Evolutionary conservation across 257 asterid species (phyloP).

Genomic region (Buddleja alternifolia): DNA sequence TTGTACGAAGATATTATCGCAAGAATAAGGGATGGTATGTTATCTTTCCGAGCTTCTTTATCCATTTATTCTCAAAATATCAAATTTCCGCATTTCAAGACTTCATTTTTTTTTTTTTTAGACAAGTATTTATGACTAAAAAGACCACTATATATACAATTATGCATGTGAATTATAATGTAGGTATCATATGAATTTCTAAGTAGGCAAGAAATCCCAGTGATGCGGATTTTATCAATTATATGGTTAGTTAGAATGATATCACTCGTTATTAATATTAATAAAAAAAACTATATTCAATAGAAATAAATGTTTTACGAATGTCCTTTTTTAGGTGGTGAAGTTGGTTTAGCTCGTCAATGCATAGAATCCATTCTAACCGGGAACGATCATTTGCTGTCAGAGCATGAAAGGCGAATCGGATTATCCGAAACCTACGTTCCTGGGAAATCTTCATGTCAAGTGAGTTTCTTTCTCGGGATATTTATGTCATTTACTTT

Average conservation of each 20-base stretch:
- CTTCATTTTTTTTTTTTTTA: not conserved
- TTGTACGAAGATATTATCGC: slow-evolving; percentile 33
- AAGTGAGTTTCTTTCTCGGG: slow-evolving; percentile 36
- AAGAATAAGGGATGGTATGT: slow-evolving; percentile 44
- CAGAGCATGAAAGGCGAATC: slow-evolving; percentile 18
- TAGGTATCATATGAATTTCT: not conserved
- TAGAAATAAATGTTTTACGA: not conserved
- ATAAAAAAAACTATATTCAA: too few relatives aligned
- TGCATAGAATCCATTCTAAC: slow-evolving; percentile 29
- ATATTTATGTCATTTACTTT: not conserved
- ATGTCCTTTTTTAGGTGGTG: slow-evolving; percentile 29
- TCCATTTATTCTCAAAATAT: not conserved
- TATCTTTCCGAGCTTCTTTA: slow-evolving; percentile 11
- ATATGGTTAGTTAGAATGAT: too few relatives aligned
- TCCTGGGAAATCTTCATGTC: slow-evolving; percentile 43
- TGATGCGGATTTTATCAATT: too few relatives aligned
- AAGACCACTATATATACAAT: not conserved
- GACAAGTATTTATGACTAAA: not conserved
- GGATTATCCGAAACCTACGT: slow-evolving; percentile 24
- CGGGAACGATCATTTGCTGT: slow-evolving; percentile 14
- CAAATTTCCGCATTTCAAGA: not conserved
- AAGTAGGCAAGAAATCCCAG: too few relatives aligned
- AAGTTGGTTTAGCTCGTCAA: slow-evolving; percentile 41
- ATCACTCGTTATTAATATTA: too few relatives aligned
- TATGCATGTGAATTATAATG: not conserved